These are phyloP conservation scores for Cytospora mali DNA, from an alignment of 2,329 filamentous ascomycete species.

Conservation along the genomic window DNA sequence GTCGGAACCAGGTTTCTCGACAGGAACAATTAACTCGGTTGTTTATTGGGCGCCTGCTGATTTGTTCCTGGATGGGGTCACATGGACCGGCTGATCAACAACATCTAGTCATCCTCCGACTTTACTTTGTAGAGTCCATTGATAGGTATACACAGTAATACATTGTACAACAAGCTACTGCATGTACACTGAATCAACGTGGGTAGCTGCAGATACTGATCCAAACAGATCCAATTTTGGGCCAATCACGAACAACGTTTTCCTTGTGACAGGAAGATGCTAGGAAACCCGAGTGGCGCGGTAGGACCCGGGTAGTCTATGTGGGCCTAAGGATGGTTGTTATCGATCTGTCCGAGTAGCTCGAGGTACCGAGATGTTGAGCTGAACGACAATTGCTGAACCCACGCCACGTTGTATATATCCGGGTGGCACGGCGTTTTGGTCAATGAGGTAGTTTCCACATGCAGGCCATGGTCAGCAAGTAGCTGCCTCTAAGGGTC, in stretches of 20 bases:
- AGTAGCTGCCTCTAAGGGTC: background rate
- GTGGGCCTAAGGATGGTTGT: background rate
- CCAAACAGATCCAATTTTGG: conserved; percentile 7
- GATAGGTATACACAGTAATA: background rate
- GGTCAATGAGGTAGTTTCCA: too few species aligned
- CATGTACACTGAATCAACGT: conserved; percentile 5
- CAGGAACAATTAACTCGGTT: conserved; percentile 10
- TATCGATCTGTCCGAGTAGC: conserved; percentile 11
- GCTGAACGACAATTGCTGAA: background rate
- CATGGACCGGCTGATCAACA: conserved; percentile 5
- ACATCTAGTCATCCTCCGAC: conserved; percentile 3
- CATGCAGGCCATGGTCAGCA: background rate
- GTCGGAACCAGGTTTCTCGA: background rate
- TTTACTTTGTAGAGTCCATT: background rate
- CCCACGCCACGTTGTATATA: background rate
- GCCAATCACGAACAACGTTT: conserved; percentile 16
- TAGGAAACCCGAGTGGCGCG: conserved; percentile 12
- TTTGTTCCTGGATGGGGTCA: conserved; percentile 3
- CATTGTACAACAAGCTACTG: background rate
- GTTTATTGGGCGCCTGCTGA: conserved; percentile 5
- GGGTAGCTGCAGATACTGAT: background rate
- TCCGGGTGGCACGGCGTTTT: background rate
- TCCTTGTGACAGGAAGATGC: conserved; percentile 13
- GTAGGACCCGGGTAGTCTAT: conserved; percentile 1
- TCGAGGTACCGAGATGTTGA: background rate